These are phyloP conservation scores for Mucor lusitanicus DNA, from an alignment of 371 early-diverging fungal genomes.

Conservation along the genomic window DNA sequence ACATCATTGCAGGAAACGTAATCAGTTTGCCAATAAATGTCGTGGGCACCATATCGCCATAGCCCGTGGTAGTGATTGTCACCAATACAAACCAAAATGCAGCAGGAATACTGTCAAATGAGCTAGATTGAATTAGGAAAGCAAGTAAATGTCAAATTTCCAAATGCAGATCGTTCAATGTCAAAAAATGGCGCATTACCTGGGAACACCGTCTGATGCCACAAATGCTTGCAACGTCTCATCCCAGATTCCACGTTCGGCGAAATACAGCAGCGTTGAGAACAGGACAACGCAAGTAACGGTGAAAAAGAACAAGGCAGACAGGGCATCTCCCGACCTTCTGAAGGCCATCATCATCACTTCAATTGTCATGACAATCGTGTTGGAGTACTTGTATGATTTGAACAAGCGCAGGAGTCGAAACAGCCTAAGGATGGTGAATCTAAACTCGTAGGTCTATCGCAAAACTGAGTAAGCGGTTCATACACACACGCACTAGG, in stretches of 20 bases:
- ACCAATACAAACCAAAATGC: slow-evolving; percentile 84
- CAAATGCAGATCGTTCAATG: not conserved
- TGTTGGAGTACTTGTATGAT: slow-evolving; percentile 78
- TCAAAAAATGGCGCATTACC: slow-evolving; percentile 32
- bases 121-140: slow-evolving; percentile 29
- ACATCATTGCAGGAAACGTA: slow-evolving; percentile 86
- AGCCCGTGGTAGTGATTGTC: slow-evolving; percentile 87
- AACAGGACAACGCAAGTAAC: slow-evolving; percentile 75
- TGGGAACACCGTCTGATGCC: slow-evolving; percentile 59
- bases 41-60: slow-evolving; percentile 84
- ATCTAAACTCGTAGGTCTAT: slow-evolving; percentile 81
- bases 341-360: slow-evolving; percentile 85
- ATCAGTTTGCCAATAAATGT: slow-evolving; percentile 84
- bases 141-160: not conserved
- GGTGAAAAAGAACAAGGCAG: slow-evolving; percentile 78
- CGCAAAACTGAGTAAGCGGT: not conserved
- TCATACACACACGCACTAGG: not conserved
- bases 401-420: slow-evolving; percentile 81
- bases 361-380: slow-evolving; percentile 78
- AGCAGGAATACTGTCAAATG: slow-evolving; percentile 84
- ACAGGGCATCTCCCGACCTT: slow-evolving; percentile 76
- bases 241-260: slow-evolving; percentile 85
- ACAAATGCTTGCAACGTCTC: slow-evolving; percentile 73
- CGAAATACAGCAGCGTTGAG: slow-evolving; percentile 83
- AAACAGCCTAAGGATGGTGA: slow-evolving; percentile 81